Percentiles rank a stretch among this genome's conserved stretches.
phyloP scores from a whole-genome alignment of 306 rosid species.

The Lathyrus sativus region DNA sequence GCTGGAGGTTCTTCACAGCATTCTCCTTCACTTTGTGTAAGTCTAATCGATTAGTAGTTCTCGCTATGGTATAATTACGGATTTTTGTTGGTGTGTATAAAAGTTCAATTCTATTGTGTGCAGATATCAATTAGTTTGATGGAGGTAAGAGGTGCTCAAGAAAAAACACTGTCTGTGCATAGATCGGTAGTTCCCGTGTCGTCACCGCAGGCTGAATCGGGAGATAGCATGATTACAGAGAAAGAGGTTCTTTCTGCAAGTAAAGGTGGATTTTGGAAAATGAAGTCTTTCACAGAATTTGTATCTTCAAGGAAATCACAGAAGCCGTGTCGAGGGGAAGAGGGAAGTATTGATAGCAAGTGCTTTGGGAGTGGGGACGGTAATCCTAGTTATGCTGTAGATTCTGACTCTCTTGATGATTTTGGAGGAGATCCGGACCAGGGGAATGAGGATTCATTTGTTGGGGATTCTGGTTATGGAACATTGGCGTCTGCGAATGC shows the following conservation, averaged over 20 bases:
- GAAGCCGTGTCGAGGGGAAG: slow-evolving; percentile 67
- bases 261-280: slow-evolving; percentile 90
- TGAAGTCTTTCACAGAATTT: slow-evolving; percentile 70
- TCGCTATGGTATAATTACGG: no score
- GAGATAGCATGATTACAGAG: slow-evolving; percentile 54
- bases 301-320: slow-evolving; percentile 74
- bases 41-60: slow-evolving; percentile 25
- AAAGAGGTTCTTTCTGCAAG: slow-evolving; percentile 88
- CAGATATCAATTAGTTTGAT: slow-evolving; percentile 80
- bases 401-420: slow-evolving; percentile 76
- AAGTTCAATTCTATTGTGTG: slow-evolving; percentile 24
- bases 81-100: neutral
- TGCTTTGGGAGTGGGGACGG: slow-evolving; percentile 84
- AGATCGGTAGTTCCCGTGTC: slow-evolving; percentile 61
- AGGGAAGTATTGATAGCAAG: slow-evolving; percentile 83
- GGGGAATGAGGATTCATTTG: slow-evolving; percentile 63
- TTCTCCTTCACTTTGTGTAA: slow-evolving; percentile 68
- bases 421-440: slow-evolving; percentile 78
- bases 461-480: slow-evolving; percentile 91
- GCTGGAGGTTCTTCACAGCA: slow-evolving; percentile 51
- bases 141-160: slow-evolving; percentile 68
- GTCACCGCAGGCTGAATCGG: slow-evolving; percentile 56
- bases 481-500: slow-evolving; percentile 85
- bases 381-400: slow-evolving; percentile 70
- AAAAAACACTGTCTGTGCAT: slow-evolving; percentile 53